Evolutionary conservation across 768 basidiomycete species (phyloP).

Genomic region (Boletus coccyginus): DNA sequence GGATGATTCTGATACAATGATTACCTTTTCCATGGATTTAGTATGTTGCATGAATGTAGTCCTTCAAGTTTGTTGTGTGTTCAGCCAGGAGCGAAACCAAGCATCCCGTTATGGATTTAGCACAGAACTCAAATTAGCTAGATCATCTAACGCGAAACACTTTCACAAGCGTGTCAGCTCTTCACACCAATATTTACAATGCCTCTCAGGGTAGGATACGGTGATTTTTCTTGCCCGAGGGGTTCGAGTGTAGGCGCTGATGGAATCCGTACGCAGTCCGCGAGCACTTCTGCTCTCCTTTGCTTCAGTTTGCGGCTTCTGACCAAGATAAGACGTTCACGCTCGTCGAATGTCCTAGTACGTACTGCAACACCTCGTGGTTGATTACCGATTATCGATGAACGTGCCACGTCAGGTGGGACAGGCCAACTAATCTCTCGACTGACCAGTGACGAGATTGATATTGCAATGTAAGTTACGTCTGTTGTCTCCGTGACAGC

Average conservation of each 20-base stretch:
- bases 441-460: slow-evolving; percentile 72
- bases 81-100: neutral
- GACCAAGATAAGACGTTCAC: slow-evolving; percentile 74
- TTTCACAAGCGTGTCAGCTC: neutral
- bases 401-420: slow-evolving; percentile 50
- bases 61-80: neutral
- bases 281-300: slow-evolving; percentile 90
- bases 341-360: slow-evolving; percentile 88
- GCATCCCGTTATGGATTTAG: too few species aligned
- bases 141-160: neutral
- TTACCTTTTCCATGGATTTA: neutral
- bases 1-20: slow-evolving; percentile 95
- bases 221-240: slow-evolving; percentile 8
- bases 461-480: slow-evolving; percentile 68
- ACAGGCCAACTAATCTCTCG: slow-evolving; percentile 82
- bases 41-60: slow-evolving; percentile 15
- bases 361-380: slow-evolving; percentile 8
- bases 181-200: slow-evolving; percentile 6
- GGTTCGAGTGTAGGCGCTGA: slow-evolving; percentile 4
- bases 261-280: slow-evolving; percentile 46
- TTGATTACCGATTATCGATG: slow-evolving; percentile 20
- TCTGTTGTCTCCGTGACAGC: neutral
- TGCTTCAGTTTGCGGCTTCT: slow-evolving; percentile 76
- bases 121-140: neutral
- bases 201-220: slow-evolving; percentile 34